phyloP scores from a whole-genome alignment of 163 green algal species.

The Prototheca cutis region DNA sequence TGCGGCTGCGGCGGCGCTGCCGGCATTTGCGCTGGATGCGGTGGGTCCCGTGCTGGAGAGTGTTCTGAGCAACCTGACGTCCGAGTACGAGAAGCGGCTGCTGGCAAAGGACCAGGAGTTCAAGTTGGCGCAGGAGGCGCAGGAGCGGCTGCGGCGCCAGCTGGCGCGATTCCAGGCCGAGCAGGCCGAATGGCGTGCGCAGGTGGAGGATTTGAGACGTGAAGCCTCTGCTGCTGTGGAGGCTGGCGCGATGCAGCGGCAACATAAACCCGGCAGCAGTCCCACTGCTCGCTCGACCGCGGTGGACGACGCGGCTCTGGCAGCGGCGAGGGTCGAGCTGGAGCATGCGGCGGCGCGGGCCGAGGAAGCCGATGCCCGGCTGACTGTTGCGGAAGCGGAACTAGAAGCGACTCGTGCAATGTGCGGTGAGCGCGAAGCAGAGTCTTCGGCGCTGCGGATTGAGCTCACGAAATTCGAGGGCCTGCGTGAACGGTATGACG shows the following conservation, averaged over 20 bases:
- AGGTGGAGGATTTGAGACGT: background rate
- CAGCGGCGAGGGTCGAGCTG: conserved; percentile 6
- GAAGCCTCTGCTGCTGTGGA: background rate
- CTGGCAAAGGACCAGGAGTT: conserved; percentile 69
- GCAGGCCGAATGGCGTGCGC: conserved; percentile 16
- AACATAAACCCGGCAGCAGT: no score
- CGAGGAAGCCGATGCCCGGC: conserved; percentile 6
- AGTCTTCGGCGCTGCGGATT: conserved; percentile 19
- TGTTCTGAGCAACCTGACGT: conserved; percentile 55
- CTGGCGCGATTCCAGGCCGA: conserved; percentile 21
- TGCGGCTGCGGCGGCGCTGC: conserved; percentile 2
- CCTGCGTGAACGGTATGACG: conserved; percentile 33
- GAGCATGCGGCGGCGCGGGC: conserved; percentile 4
- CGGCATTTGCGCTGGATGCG: conserved; percentile 45
- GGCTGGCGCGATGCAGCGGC: no score
- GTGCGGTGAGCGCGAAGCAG: no score
- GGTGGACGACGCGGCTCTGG: conserved; percentile 9
- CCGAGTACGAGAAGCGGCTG: conserved; percentile 78
- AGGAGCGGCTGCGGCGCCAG: conserved; percentile 23
- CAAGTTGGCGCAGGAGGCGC: conserved; percentile 29
- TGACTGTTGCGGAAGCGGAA: conserved; percentile 18
- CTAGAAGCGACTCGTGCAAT: no score
- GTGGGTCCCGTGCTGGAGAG: conserved; percentile 65
- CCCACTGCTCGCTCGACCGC: no score
- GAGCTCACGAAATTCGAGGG: conserved; percentile 9